Evolutionary conservation across 2,329 filamentous ascomycete genomes (phyloP).

Genomic region (Pseudogymnoascus pannorum): DNA sequence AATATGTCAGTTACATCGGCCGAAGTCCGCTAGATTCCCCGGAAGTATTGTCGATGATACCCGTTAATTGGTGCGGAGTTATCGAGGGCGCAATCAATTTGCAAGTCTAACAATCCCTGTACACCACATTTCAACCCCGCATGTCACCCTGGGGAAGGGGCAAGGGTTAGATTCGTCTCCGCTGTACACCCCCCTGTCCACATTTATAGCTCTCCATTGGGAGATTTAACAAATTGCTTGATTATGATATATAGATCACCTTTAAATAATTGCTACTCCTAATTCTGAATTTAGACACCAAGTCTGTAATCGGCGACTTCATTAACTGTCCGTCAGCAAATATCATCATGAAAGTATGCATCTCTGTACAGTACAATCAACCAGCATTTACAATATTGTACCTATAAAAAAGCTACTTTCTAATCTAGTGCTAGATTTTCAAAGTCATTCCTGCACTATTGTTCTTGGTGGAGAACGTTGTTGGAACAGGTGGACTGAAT

Average conservation of each 20-base stretch:
- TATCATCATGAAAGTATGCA: neutral
- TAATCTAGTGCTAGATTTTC: neutral
- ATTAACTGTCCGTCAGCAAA: neutral
- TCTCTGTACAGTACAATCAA: neutral
- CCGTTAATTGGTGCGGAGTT: neutral
- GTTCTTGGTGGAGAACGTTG: neutral
- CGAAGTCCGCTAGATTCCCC: neutral
- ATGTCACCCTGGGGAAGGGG: neutral
- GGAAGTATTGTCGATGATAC: neutral
- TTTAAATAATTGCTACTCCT: neutral
- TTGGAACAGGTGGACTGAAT: constrained; percentile 16
- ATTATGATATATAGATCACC: neutral
- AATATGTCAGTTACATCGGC: neutral
- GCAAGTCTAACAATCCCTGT: neutral
- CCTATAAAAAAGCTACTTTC: neutral
- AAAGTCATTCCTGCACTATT: neutral
- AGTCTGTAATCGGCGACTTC: neutral
- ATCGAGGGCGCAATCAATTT: neutral
- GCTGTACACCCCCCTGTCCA: neutral
- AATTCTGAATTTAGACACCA: neutral
- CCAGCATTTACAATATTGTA: too few relatives aligned
- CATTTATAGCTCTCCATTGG: neutral
- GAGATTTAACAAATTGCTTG: neutral
- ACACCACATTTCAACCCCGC: neutral
- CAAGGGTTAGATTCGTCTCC: neutral